phyloP scores from a whole-genome alignment of 106 monocot genomes.

The Dendrobium catenatum region DNA sequence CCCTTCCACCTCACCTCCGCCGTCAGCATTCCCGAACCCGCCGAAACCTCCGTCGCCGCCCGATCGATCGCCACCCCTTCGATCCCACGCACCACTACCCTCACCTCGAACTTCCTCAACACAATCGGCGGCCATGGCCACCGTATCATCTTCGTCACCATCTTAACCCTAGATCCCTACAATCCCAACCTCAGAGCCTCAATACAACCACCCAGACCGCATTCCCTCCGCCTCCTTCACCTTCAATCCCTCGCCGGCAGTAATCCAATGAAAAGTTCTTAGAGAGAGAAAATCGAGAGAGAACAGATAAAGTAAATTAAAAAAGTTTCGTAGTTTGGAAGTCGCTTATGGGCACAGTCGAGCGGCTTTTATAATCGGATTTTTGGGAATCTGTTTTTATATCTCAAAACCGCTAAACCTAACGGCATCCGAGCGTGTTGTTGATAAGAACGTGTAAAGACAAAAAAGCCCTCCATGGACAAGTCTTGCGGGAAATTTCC shows the following conservation, averaged over 20 bases:
- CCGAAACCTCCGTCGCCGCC: neutral
- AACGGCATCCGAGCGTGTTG: too few species aligned
- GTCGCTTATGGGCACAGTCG: neutral
- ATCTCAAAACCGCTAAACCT: too few species aligned
- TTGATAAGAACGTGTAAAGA: too few species aligned
- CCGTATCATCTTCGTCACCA: slow-evolving; percentile 46
- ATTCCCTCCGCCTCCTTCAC: neutral
- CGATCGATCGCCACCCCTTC: slow-evolving; percentile 17
- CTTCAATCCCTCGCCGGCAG: neutral
- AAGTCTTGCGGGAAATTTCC: too few species aligned
- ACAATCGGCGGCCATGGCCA: slow-evolving; percentile 58
- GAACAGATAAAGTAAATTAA: neutral
- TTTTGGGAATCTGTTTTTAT: too few species aligned
- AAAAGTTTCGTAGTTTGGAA: neutral
- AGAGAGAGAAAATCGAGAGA: neutral
- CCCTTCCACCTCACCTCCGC: slow-evolving; percentile 54
- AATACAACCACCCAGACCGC: neutral
- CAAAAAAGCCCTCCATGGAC: too few species aligned
- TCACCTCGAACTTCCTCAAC: slow-evolving; percentile 35
- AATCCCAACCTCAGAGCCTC: neutral
- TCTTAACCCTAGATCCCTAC: slow-evolving; percentile 1
- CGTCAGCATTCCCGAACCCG: neutral
- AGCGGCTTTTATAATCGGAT: neutral
- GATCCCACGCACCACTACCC: slow-evolving; percentile 23
- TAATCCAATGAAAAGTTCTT: neutral